Evolutionary conservation across 2,329 filamentous ascomycete species (phyloP), one percentile per base, ranked within the genome.

Genomic region (Plenodomus biglobosus): DNA sequence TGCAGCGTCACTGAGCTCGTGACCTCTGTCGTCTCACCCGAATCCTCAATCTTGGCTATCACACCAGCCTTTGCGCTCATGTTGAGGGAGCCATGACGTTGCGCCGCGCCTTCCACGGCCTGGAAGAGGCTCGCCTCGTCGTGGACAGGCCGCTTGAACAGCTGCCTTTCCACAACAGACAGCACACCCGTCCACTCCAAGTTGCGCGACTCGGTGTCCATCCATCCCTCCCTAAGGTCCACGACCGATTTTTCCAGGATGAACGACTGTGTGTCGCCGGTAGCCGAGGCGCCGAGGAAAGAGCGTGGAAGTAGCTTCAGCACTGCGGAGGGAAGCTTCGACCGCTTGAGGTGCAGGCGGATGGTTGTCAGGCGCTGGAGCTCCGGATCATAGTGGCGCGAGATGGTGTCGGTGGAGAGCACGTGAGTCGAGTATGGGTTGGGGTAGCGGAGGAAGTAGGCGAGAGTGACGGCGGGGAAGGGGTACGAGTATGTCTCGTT

Each of bases 361-460:
- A 87, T 86, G 18, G 88, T 92, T 64, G 88, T 83, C 19, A 94
- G 78, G 41, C 86, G 85, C 59, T 88, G 87, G 1, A 87, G 88
- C n/a, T 74, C 75, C 6, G 85, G 80, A 71, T 92, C 88, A 73
- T 90, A 83, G 70, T 81, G 78, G 56, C 85, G 86, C 40, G 84
- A 83, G 70, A 94, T 89, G 63, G 88, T 90, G 72, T 94, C 89
- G 71, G 88, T 91, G 66, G 87, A 90, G 61, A 91, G 78, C 44
- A 94, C 89, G 75, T 94, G 89, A 55, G 82, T 85, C 58, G 85
- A 86, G 76, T 92, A 92, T 6, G 89, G 89, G 66, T 92, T 94
- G 57, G 88, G 90, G 75, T 94, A 94, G 58, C 89, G 88, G 41
- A 94, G 85, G 75, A 92, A 94, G 80, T 90, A 94, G 75, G 89